Evolutionary conservation across 495 filamentous ascomycete species (phyloP), one percentile per base, ranked within the genome.

Genomic region (Astrothelium subdiscretum): DNA sequence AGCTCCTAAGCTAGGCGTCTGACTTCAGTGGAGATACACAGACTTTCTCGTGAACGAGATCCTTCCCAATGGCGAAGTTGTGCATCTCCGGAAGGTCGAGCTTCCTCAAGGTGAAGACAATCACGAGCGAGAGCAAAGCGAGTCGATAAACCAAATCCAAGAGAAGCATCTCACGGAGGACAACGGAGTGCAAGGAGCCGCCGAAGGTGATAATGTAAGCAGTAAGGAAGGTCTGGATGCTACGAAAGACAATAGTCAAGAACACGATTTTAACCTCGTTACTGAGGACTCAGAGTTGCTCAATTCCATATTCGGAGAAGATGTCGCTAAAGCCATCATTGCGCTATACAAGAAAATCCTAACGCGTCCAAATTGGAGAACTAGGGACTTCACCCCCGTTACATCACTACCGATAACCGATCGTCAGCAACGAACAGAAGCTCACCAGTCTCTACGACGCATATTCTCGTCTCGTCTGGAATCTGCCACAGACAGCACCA

Each of bases 1-100:
- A 29, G 6, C n/a, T 11, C 12, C n/a, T 44, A 32, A 60, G 26
- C 1, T 18, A 15, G 26, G 2, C 0, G 22, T 38, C 48, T 67
- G 31, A 59, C 32, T 57, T 6, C 5, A 6, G 26, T 58, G 26
- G 18, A 94, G 90, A 67, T 98, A 91, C 74, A 95, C 92, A 15
- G 94, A 98, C 71, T 98, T 98, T 73, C 76, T 92, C 57, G 94
- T 98, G 62, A 90, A 96, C 71, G 94, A 98, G 75, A 94, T 98
- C 66, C 73, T 80, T 15, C 86, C 85, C 12, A 81, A 85, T 70
- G 92, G 91, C 13, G 76, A 84, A 57, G 92, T 96, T 2, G 68
- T 92, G 48, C 91, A 96, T 73, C 79, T 98, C 51, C 69, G 57
- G 65, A 32, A 20, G n/a, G 40, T 26, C 59, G 54, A 54, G 48